Evolutionary conservation across 1,139 yeast genomes (phyloP).

Genomic region (Pichia terricola): DNA sequence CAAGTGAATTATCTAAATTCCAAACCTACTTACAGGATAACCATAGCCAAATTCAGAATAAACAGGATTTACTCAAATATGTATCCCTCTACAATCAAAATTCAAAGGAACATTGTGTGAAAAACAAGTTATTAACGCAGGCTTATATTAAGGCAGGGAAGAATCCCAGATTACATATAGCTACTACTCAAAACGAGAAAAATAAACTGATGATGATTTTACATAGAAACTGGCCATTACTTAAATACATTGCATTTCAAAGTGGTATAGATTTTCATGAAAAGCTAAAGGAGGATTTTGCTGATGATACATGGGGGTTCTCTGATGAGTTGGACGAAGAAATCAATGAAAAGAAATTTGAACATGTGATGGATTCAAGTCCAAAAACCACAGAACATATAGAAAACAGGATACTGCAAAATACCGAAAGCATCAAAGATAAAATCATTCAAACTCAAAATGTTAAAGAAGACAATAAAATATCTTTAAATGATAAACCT

Average conservation of each 20-base stretch:
- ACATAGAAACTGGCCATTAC: slow-evolving; percentile 7
- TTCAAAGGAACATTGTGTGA: background rate
- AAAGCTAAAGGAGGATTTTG: background rate
- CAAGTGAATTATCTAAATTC: too few relatives aligned
- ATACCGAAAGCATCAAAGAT: background rate
- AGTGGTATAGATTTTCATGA: background rate
- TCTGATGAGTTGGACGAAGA: slow-evolving; percentile 1
- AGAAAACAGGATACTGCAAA: too few relatives aligned
- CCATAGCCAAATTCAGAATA: too few relatives aligned
- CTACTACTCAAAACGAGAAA: background rate
- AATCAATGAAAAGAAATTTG: background rate
- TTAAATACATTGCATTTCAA: slow-evolving; percentile 4
- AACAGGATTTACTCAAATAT: too few relatives aligned
- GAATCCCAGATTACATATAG: background rate
- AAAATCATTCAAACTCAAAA: background rate
- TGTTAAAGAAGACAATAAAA: too few relatives aligned
- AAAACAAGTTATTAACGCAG: too few relatives aligned
- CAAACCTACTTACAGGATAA: too few relatives aligned
- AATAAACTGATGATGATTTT: slow-evolving; percentile 4
- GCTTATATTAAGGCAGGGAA: slow-evolving; percentile 3
- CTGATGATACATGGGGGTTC: slow-evolving; percentile 1
- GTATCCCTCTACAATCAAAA: background rate
- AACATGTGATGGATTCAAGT: background rate
- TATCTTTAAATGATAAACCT: background rate
- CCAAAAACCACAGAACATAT: too few relatives aligned